phyloP scores from a whole-genome alignment of 805 yeast genomes.

The Metschnikowia cerradonensis region DNA sequence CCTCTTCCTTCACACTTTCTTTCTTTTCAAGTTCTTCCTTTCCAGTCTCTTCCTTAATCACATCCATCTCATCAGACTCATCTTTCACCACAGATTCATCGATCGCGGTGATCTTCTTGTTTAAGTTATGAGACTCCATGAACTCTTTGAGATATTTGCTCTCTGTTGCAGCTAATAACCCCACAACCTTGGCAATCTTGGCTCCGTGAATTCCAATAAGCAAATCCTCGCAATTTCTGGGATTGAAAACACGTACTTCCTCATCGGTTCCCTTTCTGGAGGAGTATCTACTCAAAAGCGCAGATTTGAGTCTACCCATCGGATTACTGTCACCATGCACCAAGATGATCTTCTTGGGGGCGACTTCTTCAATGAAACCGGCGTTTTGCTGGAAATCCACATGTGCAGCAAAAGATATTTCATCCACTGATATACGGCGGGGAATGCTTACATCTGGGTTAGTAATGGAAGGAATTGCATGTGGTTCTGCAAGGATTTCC shows the following conservation, averaged over 20 bases:
- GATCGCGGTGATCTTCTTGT: conserved; percentile 22
- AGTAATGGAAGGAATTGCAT: conserved; percentile 76
- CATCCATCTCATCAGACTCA: conserved; percentile 25
- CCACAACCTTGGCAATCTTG: conserved; percentile 73
- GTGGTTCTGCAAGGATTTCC: conserved; percentile 80
- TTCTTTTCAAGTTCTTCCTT: neutral
- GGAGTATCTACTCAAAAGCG: conserved; percentile 80
- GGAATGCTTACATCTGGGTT: conserved; percentile 84
- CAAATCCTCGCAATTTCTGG: conserved; percentile 82
- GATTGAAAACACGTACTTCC: conserved; percentile 88
- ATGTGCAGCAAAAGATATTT: conserved; percentile 98
- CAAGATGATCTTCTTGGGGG: conserved; percentile 78
- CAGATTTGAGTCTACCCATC: conserved; percentile 97
- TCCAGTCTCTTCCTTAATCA: conserved; percentile 16
- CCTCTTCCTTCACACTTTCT: conserved; percentile 3
- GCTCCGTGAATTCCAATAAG: conserved; percentile 74
- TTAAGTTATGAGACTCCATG: conserved; percentile 52
- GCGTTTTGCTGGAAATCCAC: conserved; percentile 94
- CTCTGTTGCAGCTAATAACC: conserved; percentile 47
- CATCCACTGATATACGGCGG: conserved; percentile 82
- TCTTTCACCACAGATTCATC: conserved; percentile 5
- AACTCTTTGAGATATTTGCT: conserved; percentile 40
- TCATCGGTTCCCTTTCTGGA: conserved; percentile 78
- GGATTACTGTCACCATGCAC: conserved; percentile 98
- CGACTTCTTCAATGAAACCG: conserved; percentile 82